Percentiles rank a stretch among this genome's conserved stretches.
Evolutionary conservation across 805 yeast genomes (phyloP).

Genomic region (Maudiozyma barnettii): DNA sequence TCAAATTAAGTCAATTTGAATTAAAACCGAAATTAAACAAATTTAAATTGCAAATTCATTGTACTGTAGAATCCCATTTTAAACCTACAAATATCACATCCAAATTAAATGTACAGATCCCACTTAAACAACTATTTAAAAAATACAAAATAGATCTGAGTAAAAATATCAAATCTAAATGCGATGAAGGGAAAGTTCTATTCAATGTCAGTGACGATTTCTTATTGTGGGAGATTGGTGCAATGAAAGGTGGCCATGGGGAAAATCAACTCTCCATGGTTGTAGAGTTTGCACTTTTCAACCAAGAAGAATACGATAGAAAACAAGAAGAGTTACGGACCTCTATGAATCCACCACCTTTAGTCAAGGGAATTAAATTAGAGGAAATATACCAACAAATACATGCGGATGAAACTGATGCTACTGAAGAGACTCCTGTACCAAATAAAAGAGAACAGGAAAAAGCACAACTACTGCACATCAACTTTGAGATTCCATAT

Average conservation of each 20-base stretch:
- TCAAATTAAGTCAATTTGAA: slow-evolving; percentile 20
- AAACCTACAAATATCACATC: slow-evolving; percentile 30
- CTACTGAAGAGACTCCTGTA: too few relatives aligned
- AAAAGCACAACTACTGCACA: slow-evolving; percentile 28
- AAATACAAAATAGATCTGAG: slow-evolving; percentile 36
- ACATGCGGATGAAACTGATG: slow-evolving; percentile 12
- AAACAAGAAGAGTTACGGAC: slow-evolving; percentile 19
- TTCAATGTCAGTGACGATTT: slow-evolving; percentile 63
- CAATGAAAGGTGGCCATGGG: slow-evolving; percentile 49
- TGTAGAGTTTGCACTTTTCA: slow-evolving; percentile 38
- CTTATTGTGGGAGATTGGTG: slow-evolving; percentile 62
- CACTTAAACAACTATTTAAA: slow-evolving; percentile 25
- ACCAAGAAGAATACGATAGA: slow-evolving; percentile 18
- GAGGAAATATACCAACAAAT: slow-evolving; percentile 27
- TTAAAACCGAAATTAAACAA: slow-evolving; percentile 21
- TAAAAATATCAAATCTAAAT: slow-evolving; percentile 53
- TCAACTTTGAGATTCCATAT: slow-evolving; percentile 57
- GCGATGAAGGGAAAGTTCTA: slow-evolving; percentile 61
- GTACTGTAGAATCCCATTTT: slow-evolving; percentile 26
- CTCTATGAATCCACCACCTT: slow-evolving; percentile 32
- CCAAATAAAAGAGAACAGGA: not conserved
- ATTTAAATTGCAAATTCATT: slow-evolving; percentile 16
- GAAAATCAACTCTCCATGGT: slow-evolving; percentile 41
- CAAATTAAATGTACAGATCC: slow-evolving; percentile 23
- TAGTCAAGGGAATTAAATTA: slow-evolving; percentile 26